Base-by-base conservation (phyloP, 2,329 filamentous ascomycete species). In the Paecilomyces sp. region DNA sequence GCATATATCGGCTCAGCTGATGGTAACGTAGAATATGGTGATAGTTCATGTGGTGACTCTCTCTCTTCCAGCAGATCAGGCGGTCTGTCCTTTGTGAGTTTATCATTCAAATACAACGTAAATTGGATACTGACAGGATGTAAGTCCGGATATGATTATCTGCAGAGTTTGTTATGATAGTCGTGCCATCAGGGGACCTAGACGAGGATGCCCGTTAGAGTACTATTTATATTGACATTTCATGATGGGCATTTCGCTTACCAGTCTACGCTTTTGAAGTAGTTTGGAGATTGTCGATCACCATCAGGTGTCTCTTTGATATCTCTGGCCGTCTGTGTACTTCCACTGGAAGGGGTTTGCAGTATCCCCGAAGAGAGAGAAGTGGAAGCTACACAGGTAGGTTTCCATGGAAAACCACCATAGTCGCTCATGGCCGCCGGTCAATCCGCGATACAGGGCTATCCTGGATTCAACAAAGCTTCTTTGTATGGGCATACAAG, bases 111-210 rank as follows among this genome's bases (percentile, higher is more conserved):
- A 52, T 33, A 55, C 4, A 55, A 30, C 34, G 30, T 25, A 11
- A 4, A 8, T 13, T 13, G 53, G 9, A 3, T 33, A 68, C 74
- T 68, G 72, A 84, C 73, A 86, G 67, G 6, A 85, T 75, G 66
- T 81, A 85, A 0, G 80, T 80, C 64, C 81, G 76, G n/a, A 83
- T 74, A 59, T 74, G 69, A 57, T 82, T 75, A 63, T 83, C 78
- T 22, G 76, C 79, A 60, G 77, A 81, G 50, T 80, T 79, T 2
- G 83, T 82, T 60, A 88, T 68, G 25, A 87, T 67, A 24, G 78
- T 81, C 1, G 82, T 85, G 6, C 85, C 85, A 68, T 87, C 85
- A 15, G 81, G 74, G 7, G 80, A 76, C 79, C 80, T 79, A 58
- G 54, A 47, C 15, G 18, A 5, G 30, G 55, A 18, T 31, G 3